These are phyloP conservation scores for Cutaneotrichosporon sp. DNA, from an alignment of 1,284 basidiomycete genomes.

Conservation along the genomic window DNA sequence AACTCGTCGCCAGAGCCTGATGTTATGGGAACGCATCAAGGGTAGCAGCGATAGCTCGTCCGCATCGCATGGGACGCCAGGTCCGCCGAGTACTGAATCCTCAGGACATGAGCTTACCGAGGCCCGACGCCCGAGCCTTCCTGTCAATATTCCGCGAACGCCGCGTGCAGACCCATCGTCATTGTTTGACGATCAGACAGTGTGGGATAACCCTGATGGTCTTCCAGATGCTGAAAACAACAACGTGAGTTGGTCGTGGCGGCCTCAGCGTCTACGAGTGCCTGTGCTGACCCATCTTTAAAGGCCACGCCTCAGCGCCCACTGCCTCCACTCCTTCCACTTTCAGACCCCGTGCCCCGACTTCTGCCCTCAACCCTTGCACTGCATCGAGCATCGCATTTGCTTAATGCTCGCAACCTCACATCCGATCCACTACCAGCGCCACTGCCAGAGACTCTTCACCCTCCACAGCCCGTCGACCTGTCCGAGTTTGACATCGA, in stretches of 20 bases:
- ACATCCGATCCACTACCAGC: constrained; percentile 46
- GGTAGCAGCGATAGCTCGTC: not conserved
- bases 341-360: constrained; percentile 48
- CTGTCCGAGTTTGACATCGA: constrained; percentile 51
- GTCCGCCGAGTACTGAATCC: not conserved
- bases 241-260: not conserved
- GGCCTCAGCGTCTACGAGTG: not conserved
- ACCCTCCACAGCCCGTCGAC: constrained; percentile 48
- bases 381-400: constrained; percentile 46
- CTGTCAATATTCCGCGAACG: constrained; percentile 13
- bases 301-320: constrained; percentile 28
- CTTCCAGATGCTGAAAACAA: not conserved
- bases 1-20: constrained; percentile 34
- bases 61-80: not conserved
- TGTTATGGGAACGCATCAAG: constrained; percentile 39
- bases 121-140: constrained; percentile 13
- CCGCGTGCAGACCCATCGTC: constrained; percentile 4
- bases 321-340: constrained; percentile 44
- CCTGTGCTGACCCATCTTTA: not conserved
- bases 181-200: constrained; percentile 14
- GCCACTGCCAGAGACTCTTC: constrained; percentile 44
- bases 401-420: constrained; percentile 43
- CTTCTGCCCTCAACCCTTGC: constrained; percentile 46
- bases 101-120: not conserved
- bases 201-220: constrained; percentile 18